Evolutionary conservation across 805 yeast species (phyloP).

Genomic region (Sungouiozyma ichnusensis): DNA sequence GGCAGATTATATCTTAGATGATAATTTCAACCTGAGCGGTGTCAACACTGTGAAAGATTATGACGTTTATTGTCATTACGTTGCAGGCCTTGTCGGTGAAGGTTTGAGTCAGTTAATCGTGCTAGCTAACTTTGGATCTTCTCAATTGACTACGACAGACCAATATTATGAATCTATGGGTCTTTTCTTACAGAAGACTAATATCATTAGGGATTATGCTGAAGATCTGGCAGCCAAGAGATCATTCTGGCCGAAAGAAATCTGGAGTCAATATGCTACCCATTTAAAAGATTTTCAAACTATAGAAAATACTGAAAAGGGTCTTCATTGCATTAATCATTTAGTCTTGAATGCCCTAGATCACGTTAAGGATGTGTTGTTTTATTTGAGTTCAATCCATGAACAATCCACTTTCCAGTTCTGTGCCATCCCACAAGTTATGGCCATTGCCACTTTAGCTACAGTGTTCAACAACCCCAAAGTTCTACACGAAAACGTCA

Average conservation of each 20-base stretch:
- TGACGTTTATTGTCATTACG: constrained; percentile 89
- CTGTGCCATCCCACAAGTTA: constrained; percentile 97
- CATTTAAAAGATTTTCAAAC: constrained; percentile 48
- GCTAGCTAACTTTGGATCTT: constrained; percentile 59
- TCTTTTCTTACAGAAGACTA: constrained; percentile 85
- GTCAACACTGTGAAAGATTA: constrained; percentile 70
- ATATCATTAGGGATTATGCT: constrained; percentile 87
- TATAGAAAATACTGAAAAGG: constrained; percentile 40
- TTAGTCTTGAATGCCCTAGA: constrained; percentile 67
- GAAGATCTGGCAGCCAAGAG: constrained; percentile 90
- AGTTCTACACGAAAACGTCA: constrained; percentile 63
- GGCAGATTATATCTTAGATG: constrained; percentile 84
- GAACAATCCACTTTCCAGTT: constrained; percentile 82
- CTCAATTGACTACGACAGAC: constrained; percentile 38
- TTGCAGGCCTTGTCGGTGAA: constrained; percentile 96
- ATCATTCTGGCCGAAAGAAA: constrained; percentile 91
- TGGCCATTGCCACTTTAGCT: constrained; percentile 94
- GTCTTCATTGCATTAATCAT: constrained; percentile 69
- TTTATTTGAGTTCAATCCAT: constrained; percentile 60
- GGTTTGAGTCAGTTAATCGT: constrained; percentile 81
- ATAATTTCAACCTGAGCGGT: constrained; percentile 69
- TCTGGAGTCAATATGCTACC: constrained; percentile 77
- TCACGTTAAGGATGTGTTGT: constrained; percentile 68
- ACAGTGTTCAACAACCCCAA: constrained; percentile 70
- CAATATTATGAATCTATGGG: constrained; percentile 81